phyloP scores from a whole-genome alignment of 441 rosid species.

The Euphorbia schlechtendalii region DNA sequence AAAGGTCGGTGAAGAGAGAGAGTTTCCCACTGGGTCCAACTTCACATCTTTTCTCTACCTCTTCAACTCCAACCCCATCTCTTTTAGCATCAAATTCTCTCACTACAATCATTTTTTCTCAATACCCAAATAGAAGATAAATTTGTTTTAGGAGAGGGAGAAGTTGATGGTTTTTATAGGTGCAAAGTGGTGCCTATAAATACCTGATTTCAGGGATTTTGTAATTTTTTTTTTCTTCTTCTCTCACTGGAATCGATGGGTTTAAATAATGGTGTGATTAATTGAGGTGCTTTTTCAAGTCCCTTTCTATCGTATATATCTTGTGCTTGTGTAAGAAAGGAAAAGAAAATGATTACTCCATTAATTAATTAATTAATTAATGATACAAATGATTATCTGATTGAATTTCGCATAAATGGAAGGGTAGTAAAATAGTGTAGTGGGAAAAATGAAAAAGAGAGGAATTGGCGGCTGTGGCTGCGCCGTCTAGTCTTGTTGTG shows the following conservation, averaged over 20 bases:
- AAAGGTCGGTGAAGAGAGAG: slow-evolving; percentile 89
- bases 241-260: no score
- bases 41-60: slow-evolving; percentile 80
- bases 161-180: no score
- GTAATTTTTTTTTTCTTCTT: slow-evolving; percentile 6
- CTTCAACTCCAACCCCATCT: slow-evolving; percentile 58
- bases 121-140: no score
- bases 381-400: not conserved
- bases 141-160: no score
- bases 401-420: not conserved
- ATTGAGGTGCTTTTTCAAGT: slow-evolving; percentile 30
- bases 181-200: no score
- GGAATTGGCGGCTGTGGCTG: slow-evolving; percentile 97
- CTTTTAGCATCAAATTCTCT: slow-evolving; percentile 58
- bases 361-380: not conserved
- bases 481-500: slow-evolving; percentile 53
- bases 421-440: slow-evolving; percentile 24
- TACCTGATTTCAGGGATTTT: slow-evolving; percentile 23
- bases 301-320: slow-evolving; percentile 17
- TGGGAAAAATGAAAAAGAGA: slow-evolving; percentile 17
- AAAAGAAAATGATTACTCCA: not conserved
- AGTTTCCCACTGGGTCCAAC: slow-evolving; percentile 91
- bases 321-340: not conserved
- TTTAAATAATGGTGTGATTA: no score
- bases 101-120: slow-evolving; percentile 30